Base-by-base conservation (phyloP, 805 yeast species). In the Candida corydali region DNA sequence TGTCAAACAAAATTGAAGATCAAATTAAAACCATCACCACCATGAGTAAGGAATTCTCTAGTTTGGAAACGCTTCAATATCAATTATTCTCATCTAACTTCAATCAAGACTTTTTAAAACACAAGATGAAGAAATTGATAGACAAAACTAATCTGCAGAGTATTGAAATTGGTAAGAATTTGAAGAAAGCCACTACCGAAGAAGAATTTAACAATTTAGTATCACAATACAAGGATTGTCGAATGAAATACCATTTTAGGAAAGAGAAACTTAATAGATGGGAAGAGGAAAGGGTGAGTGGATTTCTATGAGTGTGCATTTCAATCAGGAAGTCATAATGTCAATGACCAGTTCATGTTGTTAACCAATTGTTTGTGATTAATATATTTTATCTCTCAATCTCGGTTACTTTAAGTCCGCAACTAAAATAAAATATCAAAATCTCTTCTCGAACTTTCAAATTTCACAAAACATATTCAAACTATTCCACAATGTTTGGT, bases 261-360 rank as follows among this genome's bases (percentile, higher is more conserved):
- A 47, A 44, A 31, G 72, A 67, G 43, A 65, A 64, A 45, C 42
- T 65, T 39, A 51, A 62, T 41, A 40, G 73, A 25, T 67, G 72
- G 71, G 52, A 61, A 20, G 73, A 67, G 39, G 72, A 67, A 39
- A 44, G 73, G 22, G 70, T 66, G 0, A 54, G 64, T 22, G 72
- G 73, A n/a, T 56, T 63, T 31, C 24, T 39, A 12, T 34, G 26
- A 33, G 4, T 5, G 8, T n/a, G n/a, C n/a, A n/a, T n/a, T n/a
- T n/a, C n/a, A n/a, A n/a, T n/a, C n/a, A n/a, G n/a, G n/a, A n/a
- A n/a, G n/a, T n/a, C n/a, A n/a, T n/a, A n/a, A n/a, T n/a, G n/a
- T n/a, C n/a, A n/a, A n/a, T n/a, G n/a, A n/a, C n/a, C n/a, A n/a
- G n/a, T n/a, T n/a, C n/a, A n/a, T n/a, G n/a, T n/a, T n/a, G n/a